Percentiles rank a stretch among this genome's conserved stretches.
Conservation (phyloP, 768 basidiomycete genomes). For the Pholiota microspora region DNA sequence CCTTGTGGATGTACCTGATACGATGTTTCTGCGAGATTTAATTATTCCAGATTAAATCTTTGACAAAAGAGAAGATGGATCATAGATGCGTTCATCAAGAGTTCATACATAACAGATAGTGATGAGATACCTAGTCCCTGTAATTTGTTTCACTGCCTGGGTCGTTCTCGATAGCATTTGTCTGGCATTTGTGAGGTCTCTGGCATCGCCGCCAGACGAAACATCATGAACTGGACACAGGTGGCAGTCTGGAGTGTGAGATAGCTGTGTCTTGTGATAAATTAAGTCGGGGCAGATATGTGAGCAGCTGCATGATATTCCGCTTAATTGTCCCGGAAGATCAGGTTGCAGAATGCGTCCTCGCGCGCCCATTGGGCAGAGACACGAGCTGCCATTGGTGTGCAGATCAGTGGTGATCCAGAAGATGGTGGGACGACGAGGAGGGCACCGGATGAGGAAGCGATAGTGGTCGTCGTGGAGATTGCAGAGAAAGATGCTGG, state of each 20-base stretch:
- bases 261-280: background rate
- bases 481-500: background rate
- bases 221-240: background rate
- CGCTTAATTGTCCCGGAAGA: background rate
- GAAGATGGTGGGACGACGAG: background rate
- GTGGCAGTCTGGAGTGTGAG: background rate
- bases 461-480: conserved; percentile 6
- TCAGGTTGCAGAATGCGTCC: background rate
- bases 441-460: background rate
- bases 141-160: background rate
- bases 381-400: background rate
- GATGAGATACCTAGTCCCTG: background rate
- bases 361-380: background rate
- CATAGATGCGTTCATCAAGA: background rate
- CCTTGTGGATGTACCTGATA: background rate
- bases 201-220: background rate
- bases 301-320: background rate
- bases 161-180: background rate
- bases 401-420: background rate
- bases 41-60: background rate
- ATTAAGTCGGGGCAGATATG: background rate
- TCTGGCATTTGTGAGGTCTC: background rate
- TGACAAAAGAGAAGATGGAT: background rate
- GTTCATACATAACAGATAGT: background rate
- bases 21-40: background rate